Base-by-base conservation (phyloP, 768 basidiomycete species). In the Rossbeevera mucosa region DNA sequence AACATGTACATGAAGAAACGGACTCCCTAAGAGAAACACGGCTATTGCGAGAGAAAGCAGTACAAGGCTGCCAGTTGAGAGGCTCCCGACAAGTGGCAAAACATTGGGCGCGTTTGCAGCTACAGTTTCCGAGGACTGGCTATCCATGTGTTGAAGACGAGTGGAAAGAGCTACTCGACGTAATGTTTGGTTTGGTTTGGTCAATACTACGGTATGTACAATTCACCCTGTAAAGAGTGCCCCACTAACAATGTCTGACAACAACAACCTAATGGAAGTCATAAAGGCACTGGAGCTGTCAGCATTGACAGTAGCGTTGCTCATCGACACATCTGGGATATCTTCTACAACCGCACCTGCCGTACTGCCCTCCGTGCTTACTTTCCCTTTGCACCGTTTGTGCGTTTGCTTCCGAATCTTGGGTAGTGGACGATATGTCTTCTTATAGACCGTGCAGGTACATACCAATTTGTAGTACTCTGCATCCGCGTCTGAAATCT, bases 1-100 rank as follows among this genome's bases (percentile, higher is more conserved):
- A 22, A 22, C n/a, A 24, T 33, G 26, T 41, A 16, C 38, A 36
- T 38, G 24, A 41, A 38, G 54, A 40, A 58, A 71, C 76, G 52
- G 36, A 82, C 80, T 65, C 48, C 73, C 64, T 26, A 80, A 44
- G 22, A 78, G 59, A 8, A 79, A 47, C 20, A 78, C 45, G 6
- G 80, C 80, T 16, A 76, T 55, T 30, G 66, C 52, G 1, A 82
- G 60, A 6, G 83, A 79, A 16, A 71, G 72, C 16, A 78, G 25
- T 2, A 68, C 52, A 36, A 81, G 54, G 30, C 68, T 71, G 44
- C 64, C 65, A n/a, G 78, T 62, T 1, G 74, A 70, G 22, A 80
- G 67, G 5, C 65, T 60, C 0, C 73, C 58, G 18, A 70, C 59
- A 2, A 74, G 52, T 1, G 72, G 67, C 0, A 70, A 48, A 6